A percentile compares a stretch with the other conserved stretches of the same genome.
Conservation (phyloP, 2,329 filamentous ascomycete species). For the Clonostachys chloroleuca region DNA sequence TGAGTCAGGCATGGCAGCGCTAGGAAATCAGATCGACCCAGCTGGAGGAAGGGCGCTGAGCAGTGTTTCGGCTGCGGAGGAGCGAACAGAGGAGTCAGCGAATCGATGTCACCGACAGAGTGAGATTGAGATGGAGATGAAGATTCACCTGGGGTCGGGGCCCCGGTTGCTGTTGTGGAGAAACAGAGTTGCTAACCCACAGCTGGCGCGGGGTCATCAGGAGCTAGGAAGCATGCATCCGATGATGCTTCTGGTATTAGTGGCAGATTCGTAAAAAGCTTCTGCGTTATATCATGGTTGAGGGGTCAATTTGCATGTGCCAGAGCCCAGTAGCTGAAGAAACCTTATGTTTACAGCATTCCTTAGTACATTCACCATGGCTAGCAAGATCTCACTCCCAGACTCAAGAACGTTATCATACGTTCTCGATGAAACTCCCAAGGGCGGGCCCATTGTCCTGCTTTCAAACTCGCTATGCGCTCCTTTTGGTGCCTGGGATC, state of each 20-base stretch:
- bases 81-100: not conserved
- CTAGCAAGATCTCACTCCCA: slow-evolving; percentile 11
- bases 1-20: slow-evolving; percentile 4
- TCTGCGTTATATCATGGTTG: no score
- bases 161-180: no score
- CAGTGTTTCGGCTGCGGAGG: not conserved
- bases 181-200: no score
- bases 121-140: not conserved
- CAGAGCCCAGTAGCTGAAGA: no score
- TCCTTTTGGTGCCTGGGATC: slow-evolving; percentile 30
- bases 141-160: no score
- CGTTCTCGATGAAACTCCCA: slow-evolving; percentile 13
- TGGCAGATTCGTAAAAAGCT: no score
- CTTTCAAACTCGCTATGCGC: slow-evolving; percentile 33
- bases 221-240: no score
- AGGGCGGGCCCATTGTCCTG: slow-evolving; percentile 22
- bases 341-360: not conserved
- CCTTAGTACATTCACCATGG: not conserved
- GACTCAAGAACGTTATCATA: slow-evolving; percentile 21
- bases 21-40: not conserved
- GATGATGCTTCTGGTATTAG: no score
- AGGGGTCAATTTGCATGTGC: no score
- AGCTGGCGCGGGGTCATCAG: no score
- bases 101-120: not conserved
- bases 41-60: not conserved